Evolutionary conservation across 768 basidiomycete species (phyloP).

Genomic region (Daedaleopsis sinensis): DNA sequence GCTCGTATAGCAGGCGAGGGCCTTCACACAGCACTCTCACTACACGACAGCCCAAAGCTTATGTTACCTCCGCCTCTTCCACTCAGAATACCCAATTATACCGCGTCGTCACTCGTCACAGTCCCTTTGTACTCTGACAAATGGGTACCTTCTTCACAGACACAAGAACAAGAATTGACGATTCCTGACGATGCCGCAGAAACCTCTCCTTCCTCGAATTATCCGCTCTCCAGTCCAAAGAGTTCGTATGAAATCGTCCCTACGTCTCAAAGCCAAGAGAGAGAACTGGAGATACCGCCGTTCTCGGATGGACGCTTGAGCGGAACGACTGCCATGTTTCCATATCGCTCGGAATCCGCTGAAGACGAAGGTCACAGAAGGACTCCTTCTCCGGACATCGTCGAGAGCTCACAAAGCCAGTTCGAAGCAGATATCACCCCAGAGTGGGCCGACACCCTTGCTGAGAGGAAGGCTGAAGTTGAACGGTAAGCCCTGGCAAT

Average conservation of each 20-base stretch:
- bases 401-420: conserved; percentile 38
- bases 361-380: not conserved
- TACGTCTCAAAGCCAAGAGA: conserved; percentile 24
- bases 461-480: not conserved
- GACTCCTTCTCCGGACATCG: conserved; percentile 1
- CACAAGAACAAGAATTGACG: conserved; percentile 21
- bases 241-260: conserved; percentile 13
- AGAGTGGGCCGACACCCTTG: not conserved
- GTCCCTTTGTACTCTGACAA: conserved; percentile 3
- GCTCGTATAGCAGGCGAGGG: conserved; percentile 1
- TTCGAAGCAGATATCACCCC: conserved; percentile 33
- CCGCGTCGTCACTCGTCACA: not conserved
- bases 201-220: not conserved
- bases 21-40: conserved; percentile 4
- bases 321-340: no score
- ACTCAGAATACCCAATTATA: not conserved
- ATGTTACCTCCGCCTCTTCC: conserved; percentile 16
- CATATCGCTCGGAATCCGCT: not conserved
- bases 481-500: not conserved
- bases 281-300: conserved; percentile 12
- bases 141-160: conserved; percentile 24
- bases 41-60: not conserved
- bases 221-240: not conserved
- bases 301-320: not conserved
- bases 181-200: not conserved